phyloP scores from a whole-genome alignment of 1,284 basidiomycete genomes.

The Ganoderma sinense region DNA sequence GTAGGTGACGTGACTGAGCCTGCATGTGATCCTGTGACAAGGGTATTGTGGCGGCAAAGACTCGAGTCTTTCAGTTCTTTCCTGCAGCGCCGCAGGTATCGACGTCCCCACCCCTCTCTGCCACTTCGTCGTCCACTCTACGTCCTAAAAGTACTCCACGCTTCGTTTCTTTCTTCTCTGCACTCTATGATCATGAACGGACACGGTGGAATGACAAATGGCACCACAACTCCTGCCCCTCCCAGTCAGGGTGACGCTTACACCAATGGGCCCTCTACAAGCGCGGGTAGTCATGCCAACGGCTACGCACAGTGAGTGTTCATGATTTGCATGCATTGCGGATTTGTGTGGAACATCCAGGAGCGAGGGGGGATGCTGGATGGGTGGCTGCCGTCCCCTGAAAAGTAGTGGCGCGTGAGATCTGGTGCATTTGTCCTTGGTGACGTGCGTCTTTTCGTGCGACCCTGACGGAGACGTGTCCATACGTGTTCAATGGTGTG shows the following conservation, averaged over 20 bases:
- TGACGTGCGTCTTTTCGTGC: slow-evolving; percentile 12
- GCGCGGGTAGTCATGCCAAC: slow-evolving; percentile 32
- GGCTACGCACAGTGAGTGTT: slow-evolving; percentile 40
- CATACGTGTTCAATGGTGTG: too few relatives aligned
- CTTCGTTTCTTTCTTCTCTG: neutral
- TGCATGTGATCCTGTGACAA: slow-evolving; percentile 10
- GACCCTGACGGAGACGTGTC: neutral
- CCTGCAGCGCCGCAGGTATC: slow-evolving; percentile 8
- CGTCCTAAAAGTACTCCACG: neutral
- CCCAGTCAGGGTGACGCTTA: slow-evolving; percentile 26
- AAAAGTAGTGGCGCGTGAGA: slow-evolving; percentile 16
- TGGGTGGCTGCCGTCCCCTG: neutral
- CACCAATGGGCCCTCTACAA: slow-evolving; percentile 35
- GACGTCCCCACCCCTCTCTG: slow-evolving; percentile 4
- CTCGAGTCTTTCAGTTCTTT: slow-evolving; percentile 1
- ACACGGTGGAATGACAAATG: slow-evolving; percentile 43
- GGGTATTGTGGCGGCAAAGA: slow-evolving; percentile 12
- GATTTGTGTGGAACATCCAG: neutral
- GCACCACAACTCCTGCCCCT: slow-evolving; percentile 31
- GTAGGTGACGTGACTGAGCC: neutral
- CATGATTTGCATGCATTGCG: neutral
- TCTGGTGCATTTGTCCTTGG: neutral
- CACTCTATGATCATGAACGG: slow-evolving; percentile 38
- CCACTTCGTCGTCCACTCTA: neutral
- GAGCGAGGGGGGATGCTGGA: neutral